Conservation (phyloP, 1,284 basidiomycete species). For the Rhodotorula glutinis region DNA sequence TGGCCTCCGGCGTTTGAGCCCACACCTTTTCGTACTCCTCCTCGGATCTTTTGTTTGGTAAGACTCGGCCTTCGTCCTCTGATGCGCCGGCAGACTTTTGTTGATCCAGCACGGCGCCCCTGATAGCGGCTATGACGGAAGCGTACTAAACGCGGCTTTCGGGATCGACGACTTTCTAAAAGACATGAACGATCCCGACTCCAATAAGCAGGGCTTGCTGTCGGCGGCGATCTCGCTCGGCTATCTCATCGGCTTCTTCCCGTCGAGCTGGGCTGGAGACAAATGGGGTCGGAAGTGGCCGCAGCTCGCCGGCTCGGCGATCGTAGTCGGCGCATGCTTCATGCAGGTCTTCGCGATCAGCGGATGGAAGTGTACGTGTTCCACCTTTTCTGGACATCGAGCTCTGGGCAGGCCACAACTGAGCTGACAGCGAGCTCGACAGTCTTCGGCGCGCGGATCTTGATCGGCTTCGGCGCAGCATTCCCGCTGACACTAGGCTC, state of each 20-base stretch:
- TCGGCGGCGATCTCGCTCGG: conserved; percentile 26
- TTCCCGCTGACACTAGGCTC: conserved; percentile 12
- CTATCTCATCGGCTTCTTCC: conserved; percentile 17
- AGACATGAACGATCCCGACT: conserved; percentile 21
- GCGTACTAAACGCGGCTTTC: conserved; percentile 6
- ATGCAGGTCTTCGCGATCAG: conserved; percentile 40
- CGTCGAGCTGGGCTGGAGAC: conserved; percentile 16
- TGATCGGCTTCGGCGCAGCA: conserved; percentile 33
- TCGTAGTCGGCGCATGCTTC: conserved; percentile 42
- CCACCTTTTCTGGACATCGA: neutral
- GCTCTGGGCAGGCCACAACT: no score
- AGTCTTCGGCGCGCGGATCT: conserved; percentile 25
- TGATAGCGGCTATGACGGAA: conserved; percentile 13
- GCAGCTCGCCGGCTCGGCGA: conserved; percentile 36
- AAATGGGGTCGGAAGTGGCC: conserved; percentile 23
- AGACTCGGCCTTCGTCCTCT: neutral
- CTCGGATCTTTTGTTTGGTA: conserved; percentile 22
- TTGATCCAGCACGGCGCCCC: no score
- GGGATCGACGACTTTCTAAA: conserved; percentile 1
- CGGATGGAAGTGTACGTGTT: conserved; percentile 8
- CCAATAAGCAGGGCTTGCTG: conserved; percentile 17
- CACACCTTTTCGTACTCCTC: conserved; percentile 6
- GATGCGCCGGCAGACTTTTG: neutral
- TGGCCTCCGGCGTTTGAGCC: conserved; percentile 14
- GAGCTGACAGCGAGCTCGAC: neutral